phyloP scores from a whole-genome alignment of 768 basidiomycete species.

The Mycena maculata region DNA sequence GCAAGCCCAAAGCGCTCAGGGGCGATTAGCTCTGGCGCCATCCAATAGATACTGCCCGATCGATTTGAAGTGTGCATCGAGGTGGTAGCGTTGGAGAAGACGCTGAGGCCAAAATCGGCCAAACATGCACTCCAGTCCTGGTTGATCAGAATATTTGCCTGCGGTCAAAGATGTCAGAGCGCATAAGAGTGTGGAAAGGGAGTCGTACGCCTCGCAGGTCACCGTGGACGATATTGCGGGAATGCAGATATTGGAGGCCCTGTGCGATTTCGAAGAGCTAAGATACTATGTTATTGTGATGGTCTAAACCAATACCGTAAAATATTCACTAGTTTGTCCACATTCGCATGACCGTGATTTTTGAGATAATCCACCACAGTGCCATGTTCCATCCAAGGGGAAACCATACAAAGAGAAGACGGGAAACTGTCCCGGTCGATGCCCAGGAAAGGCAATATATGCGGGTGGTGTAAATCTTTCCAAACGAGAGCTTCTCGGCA shows the following conservation, averaged over 20 bases:
- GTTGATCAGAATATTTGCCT: conserved; percentile 43
- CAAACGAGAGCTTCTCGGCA: conserved; percentile 44
- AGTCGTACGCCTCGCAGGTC: conserved; percentile 38
- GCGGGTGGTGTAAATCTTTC: conserved; percentile 41
- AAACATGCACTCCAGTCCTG: conserved; percentile 36
- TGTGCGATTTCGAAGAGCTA: conserved; percentile 35
- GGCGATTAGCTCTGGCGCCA: conserved; percentile 42
- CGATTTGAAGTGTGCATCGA: conserved; percentile 26
- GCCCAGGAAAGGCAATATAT: conserved; percentile 52
- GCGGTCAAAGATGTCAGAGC: background rate
- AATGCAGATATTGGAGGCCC: conserved; percentile 36
- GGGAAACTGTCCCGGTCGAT: conserved; percentile 41
- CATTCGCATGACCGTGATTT: conserved; percentile 43
- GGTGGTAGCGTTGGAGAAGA: conserved; percentile 36
- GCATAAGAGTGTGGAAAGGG: background rate
- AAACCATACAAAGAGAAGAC: conserved; percentile 43
- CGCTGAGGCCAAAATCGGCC: conserved; percentile 47
- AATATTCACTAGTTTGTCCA: conserved; percentile 39
- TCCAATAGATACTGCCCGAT: conserved; percentile 42
- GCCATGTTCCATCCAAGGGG: conserved; percentile 52
- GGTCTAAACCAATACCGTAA: background rate
- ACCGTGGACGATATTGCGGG: conserved; percentile 35
- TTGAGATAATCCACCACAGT: conserved; percentile 30
- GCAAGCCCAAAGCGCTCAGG: conserved; percentile 35
- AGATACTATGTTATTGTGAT: background rate